Evolutionary conservation across 495 filamentous ascomycete genomes (phyloP), one percentile per base, ranked within the genome.

Genomic region (Trichocladium uniseriatum): DNA sequence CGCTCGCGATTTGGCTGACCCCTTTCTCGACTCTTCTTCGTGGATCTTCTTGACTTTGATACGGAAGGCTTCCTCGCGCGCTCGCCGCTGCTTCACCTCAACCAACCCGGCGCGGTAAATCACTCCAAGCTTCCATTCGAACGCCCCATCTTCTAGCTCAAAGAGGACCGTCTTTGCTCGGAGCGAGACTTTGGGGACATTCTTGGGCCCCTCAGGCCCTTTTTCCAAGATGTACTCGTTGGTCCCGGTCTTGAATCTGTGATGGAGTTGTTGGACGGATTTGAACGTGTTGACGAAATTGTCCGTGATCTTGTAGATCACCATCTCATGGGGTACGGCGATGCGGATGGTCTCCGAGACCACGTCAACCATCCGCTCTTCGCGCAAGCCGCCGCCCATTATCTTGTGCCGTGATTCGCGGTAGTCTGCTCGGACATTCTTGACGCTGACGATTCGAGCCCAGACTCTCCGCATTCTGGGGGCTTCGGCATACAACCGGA

Each of bases 51-150:
- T 89, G 6, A 83, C 75, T 57, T 99, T 99, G 38, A 94, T 69
- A 6, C 79, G 67, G 68, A 90, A 97, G 0, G 92, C 91, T 37
- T 94, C 87, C 66, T 95, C 88, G 20, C 92, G 78, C 11, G 90
- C 91, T 50, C 90, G 68, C 13, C 92, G 79, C 60, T 96, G 91
- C 60, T 81, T 78, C 67, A 96, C 88, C 58, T 99, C 92, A 41
- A 88, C 71, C 19, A 94, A 69, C 2, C 94, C 92, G 18, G 83
- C 77, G 6, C 91, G 81, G 57, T 97, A 97, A 40, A 97, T 99
- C 55, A 83, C 78, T 0, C 88, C 86, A 18, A 99, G 74, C 59
- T 95, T 95, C 84, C 90, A 96, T 61, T 99, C 92, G 59, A 99
- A 99, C 1, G 87, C 83, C 43, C 92, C 89, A 64, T 99, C 92